Conservation (phyloP, 2,329 filamentous ascomycete genomes). For the Gnomoniopsis smithogilvyi region DNA sequence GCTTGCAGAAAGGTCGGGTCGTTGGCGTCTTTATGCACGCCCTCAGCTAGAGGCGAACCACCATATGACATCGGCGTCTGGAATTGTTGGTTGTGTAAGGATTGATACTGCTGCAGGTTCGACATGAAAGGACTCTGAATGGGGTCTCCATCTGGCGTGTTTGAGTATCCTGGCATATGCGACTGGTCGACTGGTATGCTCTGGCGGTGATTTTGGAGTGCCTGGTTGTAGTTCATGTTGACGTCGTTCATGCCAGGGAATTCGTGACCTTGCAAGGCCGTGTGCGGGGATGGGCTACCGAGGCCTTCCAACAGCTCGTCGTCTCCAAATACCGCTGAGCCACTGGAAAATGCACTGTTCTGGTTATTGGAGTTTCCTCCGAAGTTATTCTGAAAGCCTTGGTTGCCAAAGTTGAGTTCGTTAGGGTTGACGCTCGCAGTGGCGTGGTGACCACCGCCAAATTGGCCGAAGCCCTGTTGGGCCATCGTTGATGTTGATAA, state of each 20-base stretch:
- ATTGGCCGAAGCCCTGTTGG: slow-evolving; percentile 55
- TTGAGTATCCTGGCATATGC: slow-evolving; percentile 79
- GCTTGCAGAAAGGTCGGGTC: slow-evolving; percentile 55
- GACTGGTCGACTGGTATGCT: slow-evolving; percentile 62
- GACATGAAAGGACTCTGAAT: slow-evolving; percentile 87
- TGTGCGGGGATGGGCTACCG: slow-evolving; percentile 48
- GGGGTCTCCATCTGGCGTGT: slow-evolving; percentile 86
- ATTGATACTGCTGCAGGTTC: slow-evolving; percentile 73
- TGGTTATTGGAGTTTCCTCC: slow-evolving; percentile 52
- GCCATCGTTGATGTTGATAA: slow-evolving; percentile 40
- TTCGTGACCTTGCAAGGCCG: slow-evolving; percentile 52
- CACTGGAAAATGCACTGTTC: slow-evolving; percentile 70
- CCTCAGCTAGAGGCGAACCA: slow-evolving; percentile 46
- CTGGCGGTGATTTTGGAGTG: slow-evolving; percentile 53
- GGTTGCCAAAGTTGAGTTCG: slow-evolving; percentile 63
- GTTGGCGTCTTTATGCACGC: slow-evolving; percentile 45
- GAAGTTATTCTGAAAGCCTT: slow-evolving; percentile 60
- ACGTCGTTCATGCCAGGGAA: slow-evolving; percentile 53
- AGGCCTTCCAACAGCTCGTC: slow-evolving; percentile 83
- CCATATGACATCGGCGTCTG: slow-evolving; percentile 50
- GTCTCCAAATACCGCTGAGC: slow-evolving; percentile 76
- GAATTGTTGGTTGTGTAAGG: slow-evolving; percentile 45
- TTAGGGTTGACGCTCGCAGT: slow-evolving; percentile 73
- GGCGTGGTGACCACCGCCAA: slow-evolving; percentile 50
- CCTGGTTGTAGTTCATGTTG: slow-evolving; percentile 55